phyloP scores from a whole-genome alignment of 1,139 yeast genomes.

The Candida buenavistaensis region DNA sequence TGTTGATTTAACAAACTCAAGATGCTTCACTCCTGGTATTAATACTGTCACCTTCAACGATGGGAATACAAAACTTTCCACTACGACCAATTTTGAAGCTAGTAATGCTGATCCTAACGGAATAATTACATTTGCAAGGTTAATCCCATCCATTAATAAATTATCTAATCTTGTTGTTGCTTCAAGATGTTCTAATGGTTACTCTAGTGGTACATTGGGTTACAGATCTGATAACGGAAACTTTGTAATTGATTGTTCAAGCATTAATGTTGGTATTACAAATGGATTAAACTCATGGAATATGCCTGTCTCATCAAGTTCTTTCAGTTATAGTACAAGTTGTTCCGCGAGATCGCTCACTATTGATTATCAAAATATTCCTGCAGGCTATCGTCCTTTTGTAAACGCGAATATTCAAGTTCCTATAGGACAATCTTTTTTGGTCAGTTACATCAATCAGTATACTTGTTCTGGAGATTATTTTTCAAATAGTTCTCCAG shows the following conservation, averaged over 20 bases:
- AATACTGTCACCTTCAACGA: slow-evolving; percentile 24
- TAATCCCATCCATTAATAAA: slow-evolving; percentile 15
- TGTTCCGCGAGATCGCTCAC: slow-evolving; percentile 16
- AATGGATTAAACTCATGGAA: slow-evolving; percentile 22
- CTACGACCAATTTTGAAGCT: slow-evolving; percentile 1
- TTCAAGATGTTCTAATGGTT: slow-evolving; percentile 22
- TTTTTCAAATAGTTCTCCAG: neutral
- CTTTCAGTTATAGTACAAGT: slow-evolving; percentile 10
- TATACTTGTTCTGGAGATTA: slow-evolving; percentile 10
- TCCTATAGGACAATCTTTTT: neutral
- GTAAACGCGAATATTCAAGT: slow-evolving; percentile 15
- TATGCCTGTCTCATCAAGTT: slow-evolving; percentile 15
- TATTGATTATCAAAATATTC: slow-evolving; percentile 17
- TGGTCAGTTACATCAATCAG: slow-evolving; percentile 8
- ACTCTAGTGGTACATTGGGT: slow-evolving; percentile 81
- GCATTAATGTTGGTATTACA: slow-evolving; percentile 19
- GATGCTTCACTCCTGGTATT: slow-evolving; percentile 18
- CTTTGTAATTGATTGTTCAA: slow-evolving; percentile 48
- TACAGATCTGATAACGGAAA: slow-evolving; percentile 86
- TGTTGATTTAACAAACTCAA: slow-evolving; percentile 19
- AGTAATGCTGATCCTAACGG: neutral
- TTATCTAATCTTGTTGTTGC: slow-evolving; percentile 19
- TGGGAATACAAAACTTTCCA: slow-evolving; percentile 15
- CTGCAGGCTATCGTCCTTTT: slow-evolving; percentile 32
- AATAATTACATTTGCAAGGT: slow-evolving; percentile 6